Evolutionary conservation across 495 filamentous ascomycete genomes (phyloP), one percentile per base, ranked within the genome.

Genomic region (Penicillium chermesinum): DNA sequence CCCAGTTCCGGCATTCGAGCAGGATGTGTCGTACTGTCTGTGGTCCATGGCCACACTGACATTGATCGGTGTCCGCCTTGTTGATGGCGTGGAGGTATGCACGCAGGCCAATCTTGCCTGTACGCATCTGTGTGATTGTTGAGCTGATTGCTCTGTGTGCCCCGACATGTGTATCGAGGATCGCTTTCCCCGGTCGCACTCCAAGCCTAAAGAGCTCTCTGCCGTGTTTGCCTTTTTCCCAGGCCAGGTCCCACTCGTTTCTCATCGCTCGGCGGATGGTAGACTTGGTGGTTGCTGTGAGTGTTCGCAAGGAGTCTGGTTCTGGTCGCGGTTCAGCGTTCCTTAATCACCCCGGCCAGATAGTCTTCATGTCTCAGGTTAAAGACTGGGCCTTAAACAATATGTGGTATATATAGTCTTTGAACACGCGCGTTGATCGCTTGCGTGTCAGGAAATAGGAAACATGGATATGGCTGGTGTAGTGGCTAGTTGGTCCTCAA

Each of bases 141-240:
- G n/a, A n/a, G n/a, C 61, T 65, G 17, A 64, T 61, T 38, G 54
- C 58, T 47, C 42, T 79, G 70, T 44, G 48, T 38, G 43, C 25
- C 17, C 37, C 49, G 35, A 38, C 17, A 7, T 52, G 49, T 21
- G 19, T 41, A 16, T 52, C 43, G 27, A 52, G 32, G 19, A 44
- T 44, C 25, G 41, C 41, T 27, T 44, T 44, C 27, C 41, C 41
- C 12, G 41, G 22, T 18, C 41, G 32, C 16, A 44, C 41, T 18
- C 41, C 41, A 18, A 44, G 41, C 27, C 27, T 50, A 40, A 40
- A 45, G 34, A 50, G 48, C 22, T 45, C 48, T 40, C 35, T 50
- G 0, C 48, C 48, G 41, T 50, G 41, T n/a, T 45, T 50, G 41
- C 8, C 35, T 19, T 50, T 50, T 41, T 50, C 41, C 41, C 21